phyloP scores from a whole-genome alignment of 345 rosid genomes.

The Erucastrum elatum region DNA sequence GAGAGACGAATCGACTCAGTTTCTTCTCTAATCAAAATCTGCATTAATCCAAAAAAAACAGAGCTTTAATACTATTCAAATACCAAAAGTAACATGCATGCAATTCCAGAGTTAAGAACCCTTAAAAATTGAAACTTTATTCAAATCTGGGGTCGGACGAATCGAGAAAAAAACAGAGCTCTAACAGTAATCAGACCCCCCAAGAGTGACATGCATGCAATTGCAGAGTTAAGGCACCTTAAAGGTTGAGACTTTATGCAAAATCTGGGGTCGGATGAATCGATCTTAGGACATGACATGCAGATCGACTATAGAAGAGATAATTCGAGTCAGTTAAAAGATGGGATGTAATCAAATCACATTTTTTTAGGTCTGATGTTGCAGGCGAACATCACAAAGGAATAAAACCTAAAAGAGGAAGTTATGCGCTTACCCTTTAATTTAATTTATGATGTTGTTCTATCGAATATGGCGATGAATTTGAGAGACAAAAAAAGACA shows the following conservation, averaged over 20 bases:
- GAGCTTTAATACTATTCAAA: not conserved
- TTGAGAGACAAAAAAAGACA: constrained; percentile 15
- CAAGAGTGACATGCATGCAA: constrained; percentile 24
- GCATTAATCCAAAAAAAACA: constrained; percentile 15
- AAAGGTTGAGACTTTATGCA: not conserved
- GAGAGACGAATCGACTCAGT: not conserved
- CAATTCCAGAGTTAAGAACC: constrained; percentile 18
- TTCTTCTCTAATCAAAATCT: constrained; percentile 21
- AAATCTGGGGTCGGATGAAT: not conserved
- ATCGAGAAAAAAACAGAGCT: constrained; percentile 5
- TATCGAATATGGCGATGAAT: not conserved
- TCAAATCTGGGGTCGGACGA: not conserved
- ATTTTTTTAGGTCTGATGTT: constrained; percentile 13
- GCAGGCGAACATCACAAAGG: constrained; percentile 20
- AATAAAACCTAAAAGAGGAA: constrained; percentile 16
- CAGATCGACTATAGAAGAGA: constrained; percentile 22
- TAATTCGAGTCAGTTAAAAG: constrained; percentile 11
- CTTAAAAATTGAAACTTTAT: not conserved
- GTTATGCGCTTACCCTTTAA: constrained; percentile 1
- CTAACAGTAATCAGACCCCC: constrained; percentile 3
- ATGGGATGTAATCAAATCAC: constrained; percentile 7
- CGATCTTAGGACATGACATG: constrained; percentile 11
- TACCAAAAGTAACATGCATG: constrained; percentile 24
- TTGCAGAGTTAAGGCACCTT: constrained; percentile 23
- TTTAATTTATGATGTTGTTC: constrained; percentile 5